Base-by-base conservation (phyloP, 1,284 basidiomycete genomes). In the Erythrobasidium hasegawianum region DNA sequence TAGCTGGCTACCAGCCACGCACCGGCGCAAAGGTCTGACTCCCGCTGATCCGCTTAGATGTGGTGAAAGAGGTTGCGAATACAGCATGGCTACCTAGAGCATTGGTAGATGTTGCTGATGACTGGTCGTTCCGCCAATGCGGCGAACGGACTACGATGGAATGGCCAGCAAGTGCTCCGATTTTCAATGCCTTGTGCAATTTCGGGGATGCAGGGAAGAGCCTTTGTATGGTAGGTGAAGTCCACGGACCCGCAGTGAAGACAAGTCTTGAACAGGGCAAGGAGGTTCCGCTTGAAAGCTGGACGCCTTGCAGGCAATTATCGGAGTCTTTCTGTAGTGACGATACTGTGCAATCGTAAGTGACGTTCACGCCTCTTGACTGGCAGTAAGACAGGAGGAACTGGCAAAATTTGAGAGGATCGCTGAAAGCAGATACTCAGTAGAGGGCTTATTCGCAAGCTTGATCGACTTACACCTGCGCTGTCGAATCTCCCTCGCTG, bases 401-500 rank as follows among this genome's bases (percentile, higher is more conserved):
- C 7, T 55, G 14, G 40, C 60, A 62, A 33, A 62, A 26, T 9
- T 52, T 47, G 7, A 49, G 14, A n/a, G 61, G 40, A 39, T 64
- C 61, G 27, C 61, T 64, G n/a, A n/a, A n/a, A n/a, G n/a, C n/a
- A n/a, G n/a, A n/a, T n/a, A n/a, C n/a, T n/a, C n/a, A n/a, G n/a
- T n/a, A n/a, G n/a, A n/a, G n/a, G n/a, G n/a, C n/a, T n/a, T n/a
- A n/a, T n/a, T n/a, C n/a, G n/a, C n/a, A n/a, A n/a, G n/a, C n/a
- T n/a, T n/a, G n/a, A n/a, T n/a, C n/a, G n/a, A 43, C 60, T 38
- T 20, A 62, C 60, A 62, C 60, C 38, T 62, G 60, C 10, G 38
- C 60, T 4, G 60, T 62, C 26, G 60, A 62, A 22, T 53, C 52
- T 1, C 13, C 33, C 29, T 50, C 40, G 40, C 60, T 62, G 24